Conservation (phyloP, 2,329 filamentous ascomycete genomes). For the Keithomyces neogunnii region DNA sequence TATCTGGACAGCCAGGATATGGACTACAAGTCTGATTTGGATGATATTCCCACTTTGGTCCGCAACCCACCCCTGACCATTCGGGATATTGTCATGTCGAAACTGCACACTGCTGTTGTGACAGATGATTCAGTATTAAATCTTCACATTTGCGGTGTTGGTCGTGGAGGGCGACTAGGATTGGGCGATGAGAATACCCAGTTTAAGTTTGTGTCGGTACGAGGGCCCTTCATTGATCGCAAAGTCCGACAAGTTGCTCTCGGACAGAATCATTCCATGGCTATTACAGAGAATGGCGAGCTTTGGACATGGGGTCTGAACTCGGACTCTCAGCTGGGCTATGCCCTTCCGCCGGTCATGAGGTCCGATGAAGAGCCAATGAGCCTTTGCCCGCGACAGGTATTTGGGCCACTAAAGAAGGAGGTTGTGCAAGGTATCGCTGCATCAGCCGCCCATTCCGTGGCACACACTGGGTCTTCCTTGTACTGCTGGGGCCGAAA, state of each 20-base stretch:
- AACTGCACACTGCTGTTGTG: conserved; percentile 81
- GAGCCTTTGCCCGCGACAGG: conserved; percentile 72
- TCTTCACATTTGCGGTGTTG: conserved; percentile 86
- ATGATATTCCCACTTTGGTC: conserved; percentile 64
- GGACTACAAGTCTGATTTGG: conserved; percentile 23
- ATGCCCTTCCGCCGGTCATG: conserved; percentile 58
- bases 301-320: conserved; percentile 95
- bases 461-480: conserved; percentile 71
- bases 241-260: conserved; percentile 71
- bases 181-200: conserved; percentile 83
- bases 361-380: conserved; percentile 76
- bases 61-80: conserved; percentile 65
- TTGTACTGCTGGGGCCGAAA: conserved; percentile 95
- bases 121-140: conserved; percentile 85
- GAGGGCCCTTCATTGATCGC: conserved; percentile 66
- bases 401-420: conserved; percentile 86
- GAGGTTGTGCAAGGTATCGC: conserved; percentile 75
- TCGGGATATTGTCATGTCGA: conserved; percentile 79
- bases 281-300: conserved; percentile 76
- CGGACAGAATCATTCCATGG: conserved; percentile 86
- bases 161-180: conserved; percentile 80
- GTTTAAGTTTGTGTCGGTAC: conserved; percentile 77
- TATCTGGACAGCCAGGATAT: conserved; percentile 43
- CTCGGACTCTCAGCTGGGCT: conserved; percentile 76
- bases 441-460: conserved; percentile 85